These are phyloP conservation scores for Ceratobasidium sp. DNA, from an alignment of 1,284 basidiomycete species.

Conservation along the genomic window DNA sequence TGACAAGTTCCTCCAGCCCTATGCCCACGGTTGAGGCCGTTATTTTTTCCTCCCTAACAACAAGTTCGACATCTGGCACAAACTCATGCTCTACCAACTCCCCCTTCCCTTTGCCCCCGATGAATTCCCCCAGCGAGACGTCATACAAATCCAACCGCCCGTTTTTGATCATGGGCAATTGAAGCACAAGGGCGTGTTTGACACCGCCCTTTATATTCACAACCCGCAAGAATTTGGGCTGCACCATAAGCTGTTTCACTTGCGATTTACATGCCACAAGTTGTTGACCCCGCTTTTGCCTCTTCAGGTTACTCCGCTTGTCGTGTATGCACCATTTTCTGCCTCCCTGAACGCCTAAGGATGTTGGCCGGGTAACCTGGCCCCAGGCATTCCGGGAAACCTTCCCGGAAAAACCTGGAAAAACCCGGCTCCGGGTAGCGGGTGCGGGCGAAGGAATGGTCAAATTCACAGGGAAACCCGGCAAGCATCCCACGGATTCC, in stretches of 20 bases:
- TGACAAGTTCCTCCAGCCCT: background rate
- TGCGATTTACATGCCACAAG: background rate
- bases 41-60: background rate
- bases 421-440: no score
- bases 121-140: background rate
- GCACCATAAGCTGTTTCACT: background rate
- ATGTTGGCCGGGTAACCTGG: no score
- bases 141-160: background rate
- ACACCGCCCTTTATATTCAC: background rate
- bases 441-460: no score
- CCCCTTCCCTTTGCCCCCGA: background rate
- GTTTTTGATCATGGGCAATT: background rate
- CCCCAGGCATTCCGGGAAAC: no score
- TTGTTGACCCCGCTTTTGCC: background rate
- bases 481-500: no score
- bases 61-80: background rate
- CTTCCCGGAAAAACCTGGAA: no score
- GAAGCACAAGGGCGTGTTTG: background rate
- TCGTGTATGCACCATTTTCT: background rate
- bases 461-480: no score
- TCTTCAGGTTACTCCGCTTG: background rate
- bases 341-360: background rate
- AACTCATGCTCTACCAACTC: background rate
- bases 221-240: background rate
- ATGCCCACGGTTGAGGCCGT: background rate